Evolutionary conservation across 768 basidiomycete genomes (phyloP).

Genomic region (Scleroderma citrinum): DNA sequence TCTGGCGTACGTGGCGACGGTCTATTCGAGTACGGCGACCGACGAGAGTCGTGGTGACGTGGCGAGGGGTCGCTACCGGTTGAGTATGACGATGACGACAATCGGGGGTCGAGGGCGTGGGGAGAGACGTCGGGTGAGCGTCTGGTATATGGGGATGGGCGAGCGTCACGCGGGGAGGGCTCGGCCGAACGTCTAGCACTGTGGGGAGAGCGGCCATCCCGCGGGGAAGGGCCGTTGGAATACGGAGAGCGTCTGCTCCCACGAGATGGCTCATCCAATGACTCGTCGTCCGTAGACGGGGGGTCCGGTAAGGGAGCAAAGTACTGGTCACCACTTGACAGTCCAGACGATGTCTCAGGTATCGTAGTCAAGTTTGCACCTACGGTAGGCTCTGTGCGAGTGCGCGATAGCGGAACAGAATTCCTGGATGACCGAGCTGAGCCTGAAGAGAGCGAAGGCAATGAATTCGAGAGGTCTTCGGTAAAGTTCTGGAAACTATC

Average conservation of each 20-base stretch:
- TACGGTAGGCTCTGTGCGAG: slow-evolving; percentile 26
- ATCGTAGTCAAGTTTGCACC: slow-evolving; percentile 21
- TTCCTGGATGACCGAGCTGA: slow-evolving; percentile 9
- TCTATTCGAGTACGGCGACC: not conserved
- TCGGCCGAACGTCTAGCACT: slow-evolving; percentile 13
- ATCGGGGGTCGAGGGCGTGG: not conserved
- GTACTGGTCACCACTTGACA: slow-evolving; percentile 22
- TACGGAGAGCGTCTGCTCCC: not conserved
- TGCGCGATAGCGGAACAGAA: slow-evolving; percentile 15
- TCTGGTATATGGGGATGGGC: slow-evolving; percentile 17
- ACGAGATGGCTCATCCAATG: not conserved
- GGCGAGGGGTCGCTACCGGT: not conserved
- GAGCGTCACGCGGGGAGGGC: slow-evolving; percentile 23
- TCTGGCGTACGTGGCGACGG: not conserved
- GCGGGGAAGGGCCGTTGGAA: slow-evolving; percentile 11
- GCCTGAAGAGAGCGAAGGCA: slow-evolving; percentile 15
- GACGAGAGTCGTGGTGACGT: not conserved
- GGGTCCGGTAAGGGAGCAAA: slow-evolving; percentile 19
- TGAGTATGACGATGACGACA: slow-evolving; percentile 3
- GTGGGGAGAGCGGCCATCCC: slow-evolving; percentile 22
- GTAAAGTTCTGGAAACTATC: slow-evolving; percentile 18
- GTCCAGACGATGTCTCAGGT: slow-evolving; percentile 16
- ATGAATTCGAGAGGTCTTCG: slow-evolving; percentile 20
- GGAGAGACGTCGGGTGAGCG: not conserved
- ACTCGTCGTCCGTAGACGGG: slow-evolving; percentile 11